Conservation (phyloP, 495 filamentous ascomycete genomes). For the Penicillium antarcticum region DNA sequence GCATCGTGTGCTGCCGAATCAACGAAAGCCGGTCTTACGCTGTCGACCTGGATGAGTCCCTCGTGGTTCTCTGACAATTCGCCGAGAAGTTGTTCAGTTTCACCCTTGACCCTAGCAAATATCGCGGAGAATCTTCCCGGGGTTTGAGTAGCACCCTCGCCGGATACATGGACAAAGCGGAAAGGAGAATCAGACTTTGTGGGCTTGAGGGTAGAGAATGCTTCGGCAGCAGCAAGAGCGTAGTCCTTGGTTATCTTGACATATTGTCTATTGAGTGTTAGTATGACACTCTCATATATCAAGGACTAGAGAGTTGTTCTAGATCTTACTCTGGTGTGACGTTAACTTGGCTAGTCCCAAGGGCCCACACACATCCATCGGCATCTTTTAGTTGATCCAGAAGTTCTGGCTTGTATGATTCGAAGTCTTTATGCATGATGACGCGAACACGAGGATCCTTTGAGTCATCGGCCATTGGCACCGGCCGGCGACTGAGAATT, state of each 20-base stretch:
- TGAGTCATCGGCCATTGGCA: conserved; percentile 58
- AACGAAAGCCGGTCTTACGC: conserved; percentile 52
- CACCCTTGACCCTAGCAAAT: conserved; percentile 61
- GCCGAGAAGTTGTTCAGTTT: conserved; percentile 54
- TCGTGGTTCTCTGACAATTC: conserved; percentile 42
- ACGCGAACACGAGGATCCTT: conserved; percentile 53
- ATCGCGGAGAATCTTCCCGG: conserved; percentile 51
- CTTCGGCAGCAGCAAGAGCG: conserved; percentile 56
- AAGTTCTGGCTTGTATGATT: conserved; percentile 49
- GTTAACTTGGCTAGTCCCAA: conserved; percentile 56
- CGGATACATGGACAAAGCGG: conserved; percentile 69
- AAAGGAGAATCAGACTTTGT: conserved; percentile 35
- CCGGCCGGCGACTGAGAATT: conserved; percentile 62
- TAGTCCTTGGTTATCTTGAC: conserved; percentile 64
- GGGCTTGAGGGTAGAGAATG: conserved; percentile 49
- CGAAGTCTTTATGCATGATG: conserved; percentile 65
- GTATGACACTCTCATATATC: background rate
- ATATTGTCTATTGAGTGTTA: conserved; percentile 52
- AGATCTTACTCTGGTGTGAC: conserved; percentile 56
- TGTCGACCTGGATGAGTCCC: conserved; percentile 40
- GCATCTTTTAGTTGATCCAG: conserved; percentile 61
- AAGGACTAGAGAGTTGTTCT: background rate
- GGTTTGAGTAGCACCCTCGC: conserved; percentile 46
- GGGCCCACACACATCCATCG: conserved; percentile 67
- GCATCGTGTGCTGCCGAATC: conserved; percentile 45